A percentile compares a stretch with the other conserved stretches of the same genome.
Conservation (phyloP, 2,329 filamentous ascomycete species). For the Corniculantispora saksenae region DNA sequence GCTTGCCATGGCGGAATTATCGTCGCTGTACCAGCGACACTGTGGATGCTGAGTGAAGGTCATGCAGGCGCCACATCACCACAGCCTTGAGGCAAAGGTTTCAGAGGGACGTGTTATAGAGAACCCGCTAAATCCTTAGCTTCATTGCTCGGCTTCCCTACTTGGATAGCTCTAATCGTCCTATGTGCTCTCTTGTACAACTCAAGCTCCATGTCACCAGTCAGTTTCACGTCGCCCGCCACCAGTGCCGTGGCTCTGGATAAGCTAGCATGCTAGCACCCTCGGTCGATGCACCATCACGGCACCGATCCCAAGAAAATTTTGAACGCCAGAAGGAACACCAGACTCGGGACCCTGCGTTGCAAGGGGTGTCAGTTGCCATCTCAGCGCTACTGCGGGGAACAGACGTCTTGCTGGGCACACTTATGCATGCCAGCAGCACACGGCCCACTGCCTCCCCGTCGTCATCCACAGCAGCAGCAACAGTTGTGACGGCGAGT, state of each 20-base stretch:
- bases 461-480: neutral
- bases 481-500: neutral
- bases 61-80: neutral
- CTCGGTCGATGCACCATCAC: neutral
- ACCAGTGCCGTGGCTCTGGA: neutral
- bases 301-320: neutral
- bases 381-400: constrained; percentile 15
- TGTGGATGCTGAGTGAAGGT: neutral
- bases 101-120: neutral
- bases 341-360: neutral
- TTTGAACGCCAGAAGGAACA: neutral
- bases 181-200: neutral
- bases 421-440: neutral
- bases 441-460: neutral
- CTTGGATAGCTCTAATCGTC: constrained; percentile 2
- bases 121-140: constrained; percentile 4
- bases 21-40: neutral
- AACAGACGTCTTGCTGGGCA: neutral
- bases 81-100: neutral
- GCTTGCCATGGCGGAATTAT: neutral
- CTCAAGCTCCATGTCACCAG: neutral
- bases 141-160: constrained; percentile 2
- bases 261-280: neutral
- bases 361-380: neutral
- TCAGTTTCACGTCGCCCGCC: neutral